Evolutionary conservation across 257 asterid species (phyloP).

Genomic region (Scutellaria minor): DNA sequence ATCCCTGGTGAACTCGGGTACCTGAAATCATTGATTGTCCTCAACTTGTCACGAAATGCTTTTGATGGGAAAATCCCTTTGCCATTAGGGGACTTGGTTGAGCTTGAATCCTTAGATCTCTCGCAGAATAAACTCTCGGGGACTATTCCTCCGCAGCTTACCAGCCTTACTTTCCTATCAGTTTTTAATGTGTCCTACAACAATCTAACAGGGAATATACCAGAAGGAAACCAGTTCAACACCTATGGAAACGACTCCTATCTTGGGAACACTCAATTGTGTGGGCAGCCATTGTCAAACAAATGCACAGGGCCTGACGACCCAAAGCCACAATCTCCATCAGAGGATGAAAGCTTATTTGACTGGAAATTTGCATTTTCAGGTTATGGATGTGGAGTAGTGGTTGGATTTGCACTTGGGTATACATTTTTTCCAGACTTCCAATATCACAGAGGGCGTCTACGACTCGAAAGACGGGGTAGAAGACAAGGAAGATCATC

Average conservation of each 20-base stretch:
- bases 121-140: constrained; percentile 33
- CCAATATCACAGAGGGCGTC: constrained; percentile 1
- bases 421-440: constrained; percentile 33
- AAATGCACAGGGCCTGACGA: constrained; percentile 10
- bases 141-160: constrained; percentile 34
- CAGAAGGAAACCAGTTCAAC: constrained; percentile 34
- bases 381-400: constrained; percentile 36
- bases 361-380: constrained; percentile 34
- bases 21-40: constrained; percentile 38
- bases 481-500: not conserved
- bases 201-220: constrained; percentile 32
- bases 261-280: constrained; percentile 31
- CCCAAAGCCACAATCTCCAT: constrained; percentile 3
- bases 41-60: constrained; percentile 33
- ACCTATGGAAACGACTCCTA: constrained; percentile 34
- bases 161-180: constrained; percentile 35
- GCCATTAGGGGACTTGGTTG: constrained; percentile 28
- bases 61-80: constrained; percentile 31
- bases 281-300: constrained; percentile 37
- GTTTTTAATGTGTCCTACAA: constrained; percentile 33
- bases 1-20: constrained; percentile 34
- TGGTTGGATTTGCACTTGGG: constrained; percentile 33
- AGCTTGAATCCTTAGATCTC: constrained; percentile 41
- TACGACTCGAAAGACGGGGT: not conserved
- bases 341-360: constrained; percentile 12